These are phyloP conservation scores for Caryopteris hybrid DNA, from an alignment of 305 asterid genomes.

Conservation along the genomic window DNA sequence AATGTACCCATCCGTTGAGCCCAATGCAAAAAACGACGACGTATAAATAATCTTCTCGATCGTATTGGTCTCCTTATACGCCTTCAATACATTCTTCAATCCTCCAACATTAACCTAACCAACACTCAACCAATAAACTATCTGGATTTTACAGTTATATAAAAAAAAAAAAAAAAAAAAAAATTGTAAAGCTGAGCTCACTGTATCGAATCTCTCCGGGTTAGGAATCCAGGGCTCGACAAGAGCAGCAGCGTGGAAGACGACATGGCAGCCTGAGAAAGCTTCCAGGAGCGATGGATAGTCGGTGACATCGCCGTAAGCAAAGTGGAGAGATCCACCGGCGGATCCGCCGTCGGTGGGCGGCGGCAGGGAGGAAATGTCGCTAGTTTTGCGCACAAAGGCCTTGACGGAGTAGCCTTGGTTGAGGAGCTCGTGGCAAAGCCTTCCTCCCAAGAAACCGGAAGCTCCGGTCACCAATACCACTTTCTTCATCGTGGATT, in stretches of 20 bases:
- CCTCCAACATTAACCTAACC: slow-evolving; percentile 88
- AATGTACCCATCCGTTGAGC: slow-evolving; percentile 71
- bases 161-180: too few species aligned
- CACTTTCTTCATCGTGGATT: slow-evolving; percentile 37
- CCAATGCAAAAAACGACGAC: slow-evolving; percentile 89
- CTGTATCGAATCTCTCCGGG: slow-evolving; percentile 55
- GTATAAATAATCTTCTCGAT: slow-evolving; percentile 75
- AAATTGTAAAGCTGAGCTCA: slow-evolving; percentile 25
- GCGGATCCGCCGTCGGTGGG: slow-evolving; percentile 31
- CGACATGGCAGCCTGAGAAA: slow-evolving; percentile 64
- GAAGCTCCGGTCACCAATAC: slow-evolving; percentile 91
- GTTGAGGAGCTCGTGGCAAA: slow-evolving; percentile 62
- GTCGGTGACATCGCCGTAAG: slow-evolving; percentile 82
- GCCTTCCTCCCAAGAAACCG: slow-evolving; percentile 88
- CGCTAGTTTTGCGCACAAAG: slow-evolving; percentile 85
- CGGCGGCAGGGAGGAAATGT: slow-evolving; percentile 54
- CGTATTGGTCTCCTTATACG: slow-evolving; percentile 47
- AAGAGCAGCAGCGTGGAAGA: slow-evolving; percentile 86
- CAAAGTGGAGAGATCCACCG: slow-evolving; percentile 53
- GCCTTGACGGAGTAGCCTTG: slow-evolving; percentile 81
- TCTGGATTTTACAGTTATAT: background rate
- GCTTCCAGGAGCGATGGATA: slow-evolving; percentile 70
- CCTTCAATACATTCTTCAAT: slow-evolving; percentile 69
- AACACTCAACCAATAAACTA: background rate
- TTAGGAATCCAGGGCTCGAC: slow-evolving; percentile 96